These are phyloP conservation scores for Kwoniella dejecticola DNA, from an alignment of 768 basidiomycete species.

Conservation along the genomic window DNA sequence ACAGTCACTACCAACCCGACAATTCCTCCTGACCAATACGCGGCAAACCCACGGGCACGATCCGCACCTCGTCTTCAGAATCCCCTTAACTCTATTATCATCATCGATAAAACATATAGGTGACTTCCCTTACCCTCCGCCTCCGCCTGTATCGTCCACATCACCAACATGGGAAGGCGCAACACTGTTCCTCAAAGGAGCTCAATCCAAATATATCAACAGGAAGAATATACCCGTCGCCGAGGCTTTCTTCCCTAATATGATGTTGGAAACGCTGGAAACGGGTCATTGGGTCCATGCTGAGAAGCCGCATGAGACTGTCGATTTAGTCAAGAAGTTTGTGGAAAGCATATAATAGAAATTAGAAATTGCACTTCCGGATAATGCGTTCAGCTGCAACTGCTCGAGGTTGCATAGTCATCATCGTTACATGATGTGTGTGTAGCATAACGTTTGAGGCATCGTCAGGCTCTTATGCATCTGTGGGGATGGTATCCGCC, in stretches of 20 bases:
- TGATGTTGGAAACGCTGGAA: constrained; percentile 66
- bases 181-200: constrained; percentile 75
- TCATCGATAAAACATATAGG: constrained; percentile 69
- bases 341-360: constrained; percentile 22
- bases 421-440: too few species aligned
- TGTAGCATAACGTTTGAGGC: too few species aligned
- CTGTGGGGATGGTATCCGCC: too few species aligned
- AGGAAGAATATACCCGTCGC: constrained; percentile 66
- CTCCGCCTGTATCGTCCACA: constrained; percentile 19
- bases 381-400: too few species aligned
- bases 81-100: constrained; percentile 71
- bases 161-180: constrained; percentile 62
- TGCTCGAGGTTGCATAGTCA: too few species aligned
- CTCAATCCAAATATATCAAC: constrained; percentile 80
- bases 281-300: constrained; percentile 91
- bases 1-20: constrained; percentile 72
- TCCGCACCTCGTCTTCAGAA: constrained; percentile 64
- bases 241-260: constrained; percentile 71
- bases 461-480: too few species aligned
- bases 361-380: too few species aligned
- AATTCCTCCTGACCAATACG: constrained; percentile 85
- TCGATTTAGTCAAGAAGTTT: constrained; percentile 57
- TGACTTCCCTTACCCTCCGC: constrained; percentile 71
- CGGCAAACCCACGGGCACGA: constrained; percentile 56
- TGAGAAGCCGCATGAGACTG: constrained; percentile 63